A percentile compares a stretch with the other conserved stretches of the same genome.
These are phyloP conservation scores for Bruguiera hainesii DNA, from an alignment of 441 rosid species.

Conservation along the genomic window DNA sequence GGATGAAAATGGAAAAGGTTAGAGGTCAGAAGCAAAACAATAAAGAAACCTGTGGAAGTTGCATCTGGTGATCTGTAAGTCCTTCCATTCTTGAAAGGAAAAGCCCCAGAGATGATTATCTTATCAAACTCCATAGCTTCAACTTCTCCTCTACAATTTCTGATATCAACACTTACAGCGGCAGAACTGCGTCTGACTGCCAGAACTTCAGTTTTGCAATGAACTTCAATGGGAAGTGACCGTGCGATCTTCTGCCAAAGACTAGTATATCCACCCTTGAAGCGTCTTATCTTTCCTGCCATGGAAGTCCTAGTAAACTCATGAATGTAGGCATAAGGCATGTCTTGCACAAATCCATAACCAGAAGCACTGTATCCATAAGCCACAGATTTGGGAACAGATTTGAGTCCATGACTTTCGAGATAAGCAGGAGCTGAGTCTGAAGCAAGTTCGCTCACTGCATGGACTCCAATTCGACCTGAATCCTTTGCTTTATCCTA, in stretches of 20 bases:
- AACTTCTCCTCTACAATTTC: constrained; percentile 32
- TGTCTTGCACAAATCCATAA: constrained; percentile 66
- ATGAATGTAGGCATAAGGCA: constrained; percentile 72
- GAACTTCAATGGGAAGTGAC: constrained; percentile 44
- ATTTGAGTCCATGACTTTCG: constrained; percentile 40
- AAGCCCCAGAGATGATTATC: constrained; percentile 56
- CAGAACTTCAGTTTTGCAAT: constrained; percentile 43
- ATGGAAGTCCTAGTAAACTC: constrained; percentile 73
- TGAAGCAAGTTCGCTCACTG: constrained; percentile 60
- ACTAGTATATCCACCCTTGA: constrained; percentile 57
- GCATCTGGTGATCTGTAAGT: constrained; percentile 46
- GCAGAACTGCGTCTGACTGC: constrained; percentile 35
- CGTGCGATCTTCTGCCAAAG: constrained; percentile 54
- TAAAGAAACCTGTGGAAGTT: constrained; percentile 38
- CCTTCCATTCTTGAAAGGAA: constrained; percentile 48
- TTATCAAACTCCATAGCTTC: constrained; percentile 52
- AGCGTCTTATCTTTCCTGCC: constrained; percentile 70
- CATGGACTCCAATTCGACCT: constrained; percentile 54
- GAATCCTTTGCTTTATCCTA: constrained; percentile 61
- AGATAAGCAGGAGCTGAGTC: constrained; percentile 52
- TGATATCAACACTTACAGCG: constrained; percentile 37
- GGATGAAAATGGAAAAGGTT: neutral
- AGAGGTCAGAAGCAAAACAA: neutral
- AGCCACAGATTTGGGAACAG: constrained; percentile 58
- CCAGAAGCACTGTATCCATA: constrained; percentile 83